phyloP scores from a whole-genome alignment of 2,329 filamentous ascomycete genomes.

The Nothophoma quercina region DNA sequence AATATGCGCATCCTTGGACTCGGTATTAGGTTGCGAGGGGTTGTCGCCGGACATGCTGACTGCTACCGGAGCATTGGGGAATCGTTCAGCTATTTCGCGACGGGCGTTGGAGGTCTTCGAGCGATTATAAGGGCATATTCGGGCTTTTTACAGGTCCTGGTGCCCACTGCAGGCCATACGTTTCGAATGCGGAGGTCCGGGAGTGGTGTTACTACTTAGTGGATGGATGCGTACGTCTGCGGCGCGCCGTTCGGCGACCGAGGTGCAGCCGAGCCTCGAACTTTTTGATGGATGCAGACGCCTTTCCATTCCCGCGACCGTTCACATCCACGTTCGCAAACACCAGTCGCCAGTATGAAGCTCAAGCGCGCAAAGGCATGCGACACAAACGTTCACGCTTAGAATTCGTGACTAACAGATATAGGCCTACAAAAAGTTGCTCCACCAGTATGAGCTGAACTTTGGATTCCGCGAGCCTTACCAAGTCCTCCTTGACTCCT shows the following conservation, averaged over 20 bases:
- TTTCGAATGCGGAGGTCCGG: slow-evolving; percentile 10
- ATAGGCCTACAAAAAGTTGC: slow-evolving; percentile 86
- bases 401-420: slow-evolving; percentile 69
- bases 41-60: slow-evolving; percentile 38
- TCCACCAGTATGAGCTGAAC: slow-evolving; percentile 86
- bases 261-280: neutral
- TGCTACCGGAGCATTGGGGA: slow-evolving; percentile 21
- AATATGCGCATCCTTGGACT: slow-evolving; percentile 27
- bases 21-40: slow-evolving; percentile 38
- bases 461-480: slow-evolving; percentile 95
- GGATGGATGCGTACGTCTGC: slow-evolving; percentile 1
- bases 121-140: slow-evolving; percentile 10
- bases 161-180: slow-evolving; percentile 2
- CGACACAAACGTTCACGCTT: no score
- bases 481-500: slow-evolving; percentile 78
- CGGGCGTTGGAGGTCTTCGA: neutral
- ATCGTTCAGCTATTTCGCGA: no score
- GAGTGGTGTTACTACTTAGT: no score
- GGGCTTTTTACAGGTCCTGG: slow-evolving; percentile 13
- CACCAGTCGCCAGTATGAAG: slow-evolving; percentile 35
- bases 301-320: neutral
- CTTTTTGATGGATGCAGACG: slow-evolving; percentile 12
- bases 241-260: neutral
- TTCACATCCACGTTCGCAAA: slow-evolving; percentile 1
- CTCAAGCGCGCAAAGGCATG: slow-evolving; percentile 43